A percentile compares a stretch with the other conserved stretches of the same genome.
Evolutionary conservation across 768 basidiomycete genomes (phyloP).

Genomic region (Symmetrospora coprosmae): DNA sequence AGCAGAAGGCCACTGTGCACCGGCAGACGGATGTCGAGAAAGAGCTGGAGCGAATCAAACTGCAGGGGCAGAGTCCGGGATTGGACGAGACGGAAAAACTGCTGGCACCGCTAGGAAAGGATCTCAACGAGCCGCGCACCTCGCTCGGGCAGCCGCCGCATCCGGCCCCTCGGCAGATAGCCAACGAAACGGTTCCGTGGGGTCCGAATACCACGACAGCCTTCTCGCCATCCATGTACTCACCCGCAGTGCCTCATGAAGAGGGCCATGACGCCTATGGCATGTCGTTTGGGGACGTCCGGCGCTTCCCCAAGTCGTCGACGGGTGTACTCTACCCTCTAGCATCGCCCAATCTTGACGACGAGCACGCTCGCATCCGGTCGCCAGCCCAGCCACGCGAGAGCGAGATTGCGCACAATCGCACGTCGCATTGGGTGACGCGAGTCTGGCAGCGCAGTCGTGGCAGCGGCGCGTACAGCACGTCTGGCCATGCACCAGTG

Average conservation of each 20-base stretch:
- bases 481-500: too few relatives aligned
- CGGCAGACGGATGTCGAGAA: constrained; percentile 3
- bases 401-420: too few relatives aligned
- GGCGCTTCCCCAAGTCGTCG: constrained; percentile 5
- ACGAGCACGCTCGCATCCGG: background rate
- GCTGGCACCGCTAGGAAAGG: too few relatives aligned
- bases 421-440: too few relatives aligned
- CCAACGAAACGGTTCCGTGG: too few relatives aligned
- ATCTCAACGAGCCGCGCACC: too few relatives aligned
- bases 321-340: constrained; percentile 9
- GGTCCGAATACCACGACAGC: constrained; percentile 13
- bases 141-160: too few relatives aligned
- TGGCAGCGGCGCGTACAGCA: too few relatives aligned
- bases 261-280: too few relatives aligned
- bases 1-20: background rate
- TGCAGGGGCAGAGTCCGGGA: background rate
- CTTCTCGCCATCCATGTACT: constrained; percentile 2
- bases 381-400: too few relatives aligned
- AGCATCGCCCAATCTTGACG: background rate
- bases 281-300: background rate
- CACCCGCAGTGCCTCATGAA: background rate
- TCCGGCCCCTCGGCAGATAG: too few relatives aligned
- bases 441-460: too few relatives aligned
- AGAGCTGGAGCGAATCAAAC: background rate
- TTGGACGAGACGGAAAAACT: background rate